These are phyloP conservation scores for Rhodotorula paludigena DNA, from an alignment of 768 basidiomycete genomes.

Conservation along the genomic window DNA sequence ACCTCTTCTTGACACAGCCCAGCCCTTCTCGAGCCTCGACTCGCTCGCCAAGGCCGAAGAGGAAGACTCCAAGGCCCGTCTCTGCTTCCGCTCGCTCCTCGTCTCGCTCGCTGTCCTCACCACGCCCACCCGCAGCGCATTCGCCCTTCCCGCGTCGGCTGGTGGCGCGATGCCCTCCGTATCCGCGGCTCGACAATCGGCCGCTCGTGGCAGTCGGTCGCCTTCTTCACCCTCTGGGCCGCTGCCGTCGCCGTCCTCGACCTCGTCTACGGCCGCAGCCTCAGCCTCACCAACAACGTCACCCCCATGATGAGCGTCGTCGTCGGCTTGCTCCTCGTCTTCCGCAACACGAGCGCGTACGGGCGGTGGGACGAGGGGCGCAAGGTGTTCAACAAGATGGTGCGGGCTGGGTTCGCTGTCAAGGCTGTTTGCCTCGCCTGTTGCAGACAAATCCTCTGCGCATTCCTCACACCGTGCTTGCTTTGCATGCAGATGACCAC, in stretches of 20 bases:
- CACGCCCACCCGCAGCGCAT: slow-evolving; percentile 10
- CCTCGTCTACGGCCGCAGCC: slow-evolving; percentile 9
- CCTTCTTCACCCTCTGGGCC: slow-evolving; percentile 16
- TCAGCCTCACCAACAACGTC: slow-evolving; percentile 33
- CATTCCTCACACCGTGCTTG: too few relatives aligned
- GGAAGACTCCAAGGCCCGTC: slow-evolving; percentile 21
- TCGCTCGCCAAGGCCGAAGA: slow-evolving; percentile 23
- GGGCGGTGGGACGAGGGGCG: slow-evolving; percentile 32
- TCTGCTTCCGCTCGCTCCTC: not conserved
- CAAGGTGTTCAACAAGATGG: slow-evolving; percentile 24
- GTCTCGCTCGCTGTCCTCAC: too few relatives aligned
- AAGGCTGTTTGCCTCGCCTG: too few relatives aligned
- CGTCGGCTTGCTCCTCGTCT: slow-evolving; percentile 42
- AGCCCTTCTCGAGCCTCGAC: slow-evolving; percentile 14
- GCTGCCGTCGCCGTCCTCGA: slow-evolving; percentile 18
- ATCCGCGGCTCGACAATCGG: slow-evolving; percentile 20
- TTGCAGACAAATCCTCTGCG: too few relatives aligned
- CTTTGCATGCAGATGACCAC: slow-evolving; percentile 1
- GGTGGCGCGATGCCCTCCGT: slow-evolving; percentile 31
- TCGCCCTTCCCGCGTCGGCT: slow-evolving; percentile 16
- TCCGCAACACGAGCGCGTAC: slow-evolving; percentile 38
- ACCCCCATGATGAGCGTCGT: slow-evolving; percentile 38
- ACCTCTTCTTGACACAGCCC: not conserved
- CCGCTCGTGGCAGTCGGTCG: slow-evolving; percentile 18
- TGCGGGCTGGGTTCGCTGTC: not conserved